A percentile compares a stretch with the other conserved stretches of the same genome.
Evolutionary conservation across 345 rosid species (phyloP).

Genomic region (Lagerstroemia speciosa): DNA sequence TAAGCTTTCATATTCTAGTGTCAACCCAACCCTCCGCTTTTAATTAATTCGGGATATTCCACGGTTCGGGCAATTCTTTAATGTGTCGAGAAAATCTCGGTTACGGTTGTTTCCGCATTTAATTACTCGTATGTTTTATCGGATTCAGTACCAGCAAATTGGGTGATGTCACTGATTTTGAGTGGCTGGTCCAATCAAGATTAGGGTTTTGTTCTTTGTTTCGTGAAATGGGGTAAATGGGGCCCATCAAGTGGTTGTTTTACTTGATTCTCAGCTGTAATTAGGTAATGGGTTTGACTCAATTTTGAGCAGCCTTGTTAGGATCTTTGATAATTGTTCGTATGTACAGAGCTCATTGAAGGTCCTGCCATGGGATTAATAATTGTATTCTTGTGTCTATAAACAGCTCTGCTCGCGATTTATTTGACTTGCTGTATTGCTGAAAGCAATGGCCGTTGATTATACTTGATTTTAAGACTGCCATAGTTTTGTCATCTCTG

Average conservation of each 20-base stretch:
- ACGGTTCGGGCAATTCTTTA: conserved; percentile 5
- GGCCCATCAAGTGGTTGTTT: neutral
- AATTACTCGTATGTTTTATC: neutral
- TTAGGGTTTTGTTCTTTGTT: conserved; percentile 12
- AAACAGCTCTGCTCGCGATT: neutral
- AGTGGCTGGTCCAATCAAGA: conserved; percentile 17
- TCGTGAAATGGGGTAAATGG: neutral
- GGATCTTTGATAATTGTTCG: neutral
- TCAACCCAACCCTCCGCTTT: conserved; percentile 16
- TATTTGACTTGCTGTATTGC: conserved; percentile 12
- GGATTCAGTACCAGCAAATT: neutral
- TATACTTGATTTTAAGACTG: conserved; percentile 14
- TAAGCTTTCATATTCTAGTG: conserved; percentile 16
- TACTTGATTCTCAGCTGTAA: neutral
- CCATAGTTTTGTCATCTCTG: conserved; percentile 10
- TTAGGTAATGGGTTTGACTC: neutral
- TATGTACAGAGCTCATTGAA: neutral
- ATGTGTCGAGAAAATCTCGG: conserved; percentile 17
- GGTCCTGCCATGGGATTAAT: neutral
- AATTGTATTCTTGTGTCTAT: neutral
- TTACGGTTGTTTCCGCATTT: conserved; percentile 1
- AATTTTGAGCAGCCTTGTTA: too few relatives aligned
- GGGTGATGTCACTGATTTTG: conserved; percentile 3
- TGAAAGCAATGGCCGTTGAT: conserved; percentile 34
- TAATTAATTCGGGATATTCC: conserved; percentile 6